Base-by-base conservation (phyloP, 306 rosid genomes). In the peach (Prunus persica) region DNA sequence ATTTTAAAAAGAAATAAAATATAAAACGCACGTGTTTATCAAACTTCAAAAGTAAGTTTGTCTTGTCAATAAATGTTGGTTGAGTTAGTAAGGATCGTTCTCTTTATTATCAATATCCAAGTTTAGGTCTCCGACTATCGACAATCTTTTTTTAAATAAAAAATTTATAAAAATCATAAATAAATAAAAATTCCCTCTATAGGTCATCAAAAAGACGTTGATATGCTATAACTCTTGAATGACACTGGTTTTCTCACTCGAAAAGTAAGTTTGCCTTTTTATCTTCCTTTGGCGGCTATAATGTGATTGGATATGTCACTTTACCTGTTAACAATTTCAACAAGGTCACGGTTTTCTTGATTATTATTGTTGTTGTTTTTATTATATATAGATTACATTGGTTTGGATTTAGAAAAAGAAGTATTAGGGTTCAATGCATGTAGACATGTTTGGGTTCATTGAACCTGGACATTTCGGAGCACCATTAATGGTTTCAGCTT, bases 371-470 rank as follows among this genome's bases (percentile, higher is more conserved):
- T 38, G 43, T 38, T 38, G 6, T 38, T 1, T 6, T 38, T 32
- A 32, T 32, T 32, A 32, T 32, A 1, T 6, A 38, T 38, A 38
- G 20, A 58, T 13, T 0, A 25, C 19, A 60, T 3, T 25, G 0
- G 18, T 11, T 24, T 60, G 13, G 28, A 56, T 11, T 24, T 60
- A 12, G 28, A 3, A 14, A 15, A 38, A 38, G 19, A 11, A 45
- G 19, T 46, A 13, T 8, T 15, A 41, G 2, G 77, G 73, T 81
- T 73, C 86, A 82, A 67, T 83, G 89, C 50, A 89, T 50, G 58
- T 10, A 34, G 93, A 87, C 87, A 51, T 41, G 55, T 3, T 2
- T 0, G 62, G 83, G 50, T 87, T 81, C 96, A 84, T 27, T 87
- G 96, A 89, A 91, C 71, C 80, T 81, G 79, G 92, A 56, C 88